These are phyloP conservation scores for Forsythia viridissima DNA, from an alignment of 257 asterid species.

Conservation along the genomic window DNA sequence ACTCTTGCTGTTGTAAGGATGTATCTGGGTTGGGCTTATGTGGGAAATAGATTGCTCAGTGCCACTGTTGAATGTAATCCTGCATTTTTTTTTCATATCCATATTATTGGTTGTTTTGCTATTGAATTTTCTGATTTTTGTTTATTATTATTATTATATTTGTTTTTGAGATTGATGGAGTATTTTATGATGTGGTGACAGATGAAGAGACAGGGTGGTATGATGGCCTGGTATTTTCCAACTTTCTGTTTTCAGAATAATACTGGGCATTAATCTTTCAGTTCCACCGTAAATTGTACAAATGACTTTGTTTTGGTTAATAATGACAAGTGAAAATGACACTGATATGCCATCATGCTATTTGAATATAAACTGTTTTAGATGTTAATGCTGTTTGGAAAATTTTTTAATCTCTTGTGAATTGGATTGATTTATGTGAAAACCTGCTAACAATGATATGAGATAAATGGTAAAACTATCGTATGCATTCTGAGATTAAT, in stretches of 20 bases:
- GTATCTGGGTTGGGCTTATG: conserved; percentile 98
- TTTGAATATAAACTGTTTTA: not conserved
- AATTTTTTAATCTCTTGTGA: no score
- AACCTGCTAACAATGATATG: not conserved
- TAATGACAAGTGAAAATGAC: not conserved
- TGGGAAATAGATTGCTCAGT: conserved; percentile 79
- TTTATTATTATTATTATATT: not conserved
- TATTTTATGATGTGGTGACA: conserved; percentile 27
- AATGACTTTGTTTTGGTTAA: not conserved
- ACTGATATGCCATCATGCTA: not conserved
- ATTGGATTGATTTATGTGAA: not conserved
- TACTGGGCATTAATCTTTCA: not conserved
- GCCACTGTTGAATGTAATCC: conserved; percentile 89
- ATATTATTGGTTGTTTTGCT: not conserved
- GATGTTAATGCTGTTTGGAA: not conserved
- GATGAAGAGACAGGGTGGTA: conserved; percentile 99
- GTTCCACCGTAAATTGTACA: not conserved
- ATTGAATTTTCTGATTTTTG: not conserved
- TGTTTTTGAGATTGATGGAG: not conserved
- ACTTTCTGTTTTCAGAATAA: not conserved
- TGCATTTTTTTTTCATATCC: not conserved
- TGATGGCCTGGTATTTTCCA: conserved; percentile 79
- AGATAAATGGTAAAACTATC: not conserved
- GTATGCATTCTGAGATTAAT: not conserved
- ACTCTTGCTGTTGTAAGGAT: conserved; percentile 82